These are phyloP conservation scores for Fonsecaea nubica DNA, from an alignment of 2,329 filamentous ascomycete species.

Conservation along the genomic window DNA sequence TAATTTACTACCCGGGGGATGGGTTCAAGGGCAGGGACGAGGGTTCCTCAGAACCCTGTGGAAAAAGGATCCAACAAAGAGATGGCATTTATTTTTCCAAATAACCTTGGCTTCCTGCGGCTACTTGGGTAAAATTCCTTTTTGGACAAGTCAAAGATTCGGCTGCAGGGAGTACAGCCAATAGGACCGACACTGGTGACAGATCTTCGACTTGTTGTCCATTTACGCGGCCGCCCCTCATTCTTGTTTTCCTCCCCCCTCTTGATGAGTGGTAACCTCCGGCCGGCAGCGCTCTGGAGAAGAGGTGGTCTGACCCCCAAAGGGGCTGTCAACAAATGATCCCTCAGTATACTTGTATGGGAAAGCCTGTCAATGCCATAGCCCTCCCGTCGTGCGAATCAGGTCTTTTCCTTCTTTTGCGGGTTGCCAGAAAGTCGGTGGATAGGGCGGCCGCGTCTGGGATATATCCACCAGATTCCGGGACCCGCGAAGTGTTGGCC, in stretches of 20 bases:
- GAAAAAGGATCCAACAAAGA: background rate
- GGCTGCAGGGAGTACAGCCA: background rate
- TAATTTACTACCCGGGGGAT: background rate
- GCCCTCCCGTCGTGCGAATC: background rate
- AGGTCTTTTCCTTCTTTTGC: background rate
- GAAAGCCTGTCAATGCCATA: no score
- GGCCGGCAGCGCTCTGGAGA: background rate
- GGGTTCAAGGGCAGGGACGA: background rate
- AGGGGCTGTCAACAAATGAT: background rate
- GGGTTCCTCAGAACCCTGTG: background rate
- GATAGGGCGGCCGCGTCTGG: background rate
- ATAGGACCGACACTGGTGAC: background rate
- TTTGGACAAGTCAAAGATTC: background rate
- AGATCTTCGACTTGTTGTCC: background rate
- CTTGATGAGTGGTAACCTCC: background rate
- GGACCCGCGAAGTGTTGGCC: background rate
- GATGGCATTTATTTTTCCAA: background rate
- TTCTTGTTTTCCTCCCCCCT: background rate
- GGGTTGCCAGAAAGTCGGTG: background rate
- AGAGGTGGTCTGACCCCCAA: background rate
- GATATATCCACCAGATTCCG: background rate
- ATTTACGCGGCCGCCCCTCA: no score
- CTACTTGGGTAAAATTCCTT: background rate
- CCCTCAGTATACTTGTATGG: no score
- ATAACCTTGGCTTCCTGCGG: background rate